Percentiles rank a stretch among this genome's conserved stretches.
Conservation (phyloP, 495 filamentous ascomycete genomes). For the Terfezia claveryi region DNA sequence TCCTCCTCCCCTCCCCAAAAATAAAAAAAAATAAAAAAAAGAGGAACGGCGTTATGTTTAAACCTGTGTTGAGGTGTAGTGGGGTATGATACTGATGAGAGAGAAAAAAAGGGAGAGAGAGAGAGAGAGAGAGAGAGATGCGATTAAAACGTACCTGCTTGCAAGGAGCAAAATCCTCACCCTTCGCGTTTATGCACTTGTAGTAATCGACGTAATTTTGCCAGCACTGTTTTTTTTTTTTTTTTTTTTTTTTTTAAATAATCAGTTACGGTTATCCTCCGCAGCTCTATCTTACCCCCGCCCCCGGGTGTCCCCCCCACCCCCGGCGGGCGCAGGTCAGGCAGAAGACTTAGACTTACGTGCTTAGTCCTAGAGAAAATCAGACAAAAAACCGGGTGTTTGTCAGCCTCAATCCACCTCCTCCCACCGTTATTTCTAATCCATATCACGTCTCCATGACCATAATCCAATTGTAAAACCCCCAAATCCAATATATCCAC, state of each 20-base stretch:
- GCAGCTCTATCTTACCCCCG: background rate
- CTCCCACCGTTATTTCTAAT: no score
- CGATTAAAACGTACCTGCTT: slow-evolving; percentile 46
- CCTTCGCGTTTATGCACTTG: slow-evolving; percentile 96
- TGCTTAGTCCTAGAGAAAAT: slow-evolving; percentile 34
- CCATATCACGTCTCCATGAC: no score
- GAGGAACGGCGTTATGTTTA: background rate
- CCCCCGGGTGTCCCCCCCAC: background rate
- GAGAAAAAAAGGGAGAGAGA: background rate
- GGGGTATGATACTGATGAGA: no score
- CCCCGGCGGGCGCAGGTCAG: background rate
- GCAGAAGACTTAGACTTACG: slow-evolving; percentile 10
- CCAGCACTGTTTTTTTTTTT: slow-evolving; percentile 11
- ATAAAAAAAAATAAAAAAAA: background rate
- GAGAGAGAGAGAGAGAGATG: background rate
- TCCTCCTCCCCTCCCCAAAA: no score
- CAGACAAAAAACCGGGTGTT: background rate
- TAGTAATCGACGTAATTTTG: slow-evolving; percentile 88
- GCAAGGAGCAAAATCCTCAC: slow-evolving; percentile 96
- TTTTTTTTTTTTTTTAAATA: background rate
- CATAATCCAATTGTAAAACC: no score
- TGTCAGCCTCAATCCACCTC: no score
- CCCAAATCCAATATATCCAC: no score
- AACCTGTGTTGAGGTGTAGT: no score
- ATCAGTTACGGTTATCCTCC: background rate